phyloP scores from a whole-genome alignment of 2,329 filamentous ascomycete genomes.

The Cercospora beticola region DNA sequence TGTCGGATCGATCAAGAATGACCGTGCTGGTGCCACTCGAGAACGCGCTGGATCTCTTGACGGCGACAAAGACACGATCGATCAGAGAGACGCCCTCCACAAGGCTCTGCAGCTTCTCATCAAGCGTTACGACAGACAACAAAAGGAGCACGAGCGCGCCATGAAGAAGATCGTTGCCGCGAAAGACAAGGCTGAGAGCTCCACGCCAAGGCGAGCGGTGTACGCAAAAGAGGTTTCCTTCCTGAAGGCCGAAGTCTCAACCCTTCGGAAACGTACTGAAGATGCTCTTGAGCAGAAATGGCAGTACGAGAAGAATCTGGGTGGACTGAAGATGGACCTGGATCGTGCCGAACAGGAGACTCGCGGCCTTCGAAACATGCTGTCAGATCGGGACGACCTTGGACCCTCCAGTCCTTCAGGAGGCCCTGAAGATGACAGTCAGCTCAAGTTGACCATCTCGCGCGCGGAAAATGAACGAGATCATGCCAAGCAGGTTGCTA shows the following conservation, averaged over 20 bases:
- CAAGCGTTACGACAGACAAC: constrained; percentile 80
- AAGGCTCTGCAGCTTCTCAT: constrained; percentile 80
- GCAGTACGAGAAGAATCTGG: constrained; percentile 87
- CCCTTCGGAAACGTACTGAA: constrained; percentile 81
- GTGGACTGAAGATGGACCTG: constrained; percentile 90
- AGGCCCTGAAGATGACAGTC: constrained; percentile 36
- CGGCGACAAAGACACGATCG: constrained; percentile 81
- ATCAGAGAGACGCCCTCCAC: constrained; percentile 90
- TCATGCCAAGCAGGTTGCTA: constrained; percentile 65
- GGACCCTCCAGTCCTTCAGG: constrained; percentile 46
- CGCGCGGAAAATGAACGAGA: constrained; percentile 71
- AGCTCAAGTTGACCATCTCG: constrained; percentile 65
- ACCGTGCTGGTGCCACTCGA: constrained; percentile 40
- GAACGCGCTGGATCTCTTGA: constrained; percentile 46
- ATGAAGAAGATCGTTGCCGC: constrained; percentile 75
- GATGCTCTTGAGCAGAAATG: constrained; percentile 95
- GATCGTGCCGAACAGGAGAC: constrained; percentile 95
- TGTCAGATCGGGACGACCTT: constrained; percentile 76
- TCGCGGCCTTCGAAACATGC: constrained; percentile 70
- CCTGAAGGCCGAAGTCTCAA: constrained; percentile 79
- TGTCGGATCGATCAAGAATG: constrained; percentile 39
- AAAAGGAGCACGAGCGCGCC: constrained; percentile 77
- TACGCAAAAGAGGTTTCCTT: constrained; percentile 81
- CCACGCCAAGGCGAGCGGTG: constrained; percentile 70
- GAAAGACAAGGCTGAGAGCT: constrained; percentile 66